phyloP scores from a whole-genome alignment of 225 moss, liverwort and hornwort species.

The Neckera pumila region DNA sequence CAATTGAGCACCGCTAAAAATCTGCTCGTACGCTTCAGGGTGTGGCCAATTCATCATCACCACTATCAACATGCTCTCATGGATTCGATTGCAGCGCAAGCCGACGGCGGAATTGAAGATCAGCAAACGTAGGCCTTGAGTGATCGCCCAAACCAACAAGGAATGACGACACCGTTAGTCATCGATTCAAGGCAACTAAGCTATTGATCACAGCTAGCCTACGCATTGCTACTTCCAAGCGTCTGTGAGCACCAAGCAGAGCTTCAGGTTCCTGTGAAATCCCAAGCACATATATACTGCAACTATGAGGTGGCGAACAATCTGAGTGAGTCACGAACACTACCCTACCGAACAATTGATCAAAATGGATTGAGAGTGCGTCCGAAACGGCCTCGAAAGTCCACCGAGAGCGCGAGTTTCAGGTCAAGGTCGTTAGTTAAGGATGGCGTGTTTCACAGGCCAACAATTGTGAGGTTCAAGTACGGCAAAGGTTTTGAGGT shows the following conservation, averaged over 20 bases:
- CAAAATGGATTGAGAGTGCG: background rate
- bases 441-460: background rate
- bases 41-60: background rate
- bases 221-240: background rate
- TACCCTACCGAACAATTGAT: background rate
- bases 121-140: background rate
- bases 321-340: background rate
- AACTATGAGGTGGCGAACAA: background rate
- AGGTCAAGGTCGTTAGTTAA: background rate
- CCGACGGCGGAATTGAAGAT: background rate
- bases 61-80: background rate
- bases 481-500: background rate
- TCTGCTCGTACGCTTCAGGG: background rate
- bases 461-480: background rate
- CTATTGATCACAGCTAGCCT: background rate
- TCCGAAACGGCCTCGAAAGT: background rate
- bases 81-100: background rate
- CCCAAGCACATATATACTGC: background rate
- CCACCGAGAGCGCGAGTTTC: background rate
- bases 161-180: background rate
- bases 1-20: background rate
- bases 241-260: background rate
- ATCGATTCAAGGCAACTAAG: background rate
- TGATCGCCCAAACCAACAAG: background rate
- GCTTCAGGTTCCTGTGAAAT: background rate